Base-by-base conservation (phyloP, 23 red algal species). In the Gracilaria gracilis region DNA sequence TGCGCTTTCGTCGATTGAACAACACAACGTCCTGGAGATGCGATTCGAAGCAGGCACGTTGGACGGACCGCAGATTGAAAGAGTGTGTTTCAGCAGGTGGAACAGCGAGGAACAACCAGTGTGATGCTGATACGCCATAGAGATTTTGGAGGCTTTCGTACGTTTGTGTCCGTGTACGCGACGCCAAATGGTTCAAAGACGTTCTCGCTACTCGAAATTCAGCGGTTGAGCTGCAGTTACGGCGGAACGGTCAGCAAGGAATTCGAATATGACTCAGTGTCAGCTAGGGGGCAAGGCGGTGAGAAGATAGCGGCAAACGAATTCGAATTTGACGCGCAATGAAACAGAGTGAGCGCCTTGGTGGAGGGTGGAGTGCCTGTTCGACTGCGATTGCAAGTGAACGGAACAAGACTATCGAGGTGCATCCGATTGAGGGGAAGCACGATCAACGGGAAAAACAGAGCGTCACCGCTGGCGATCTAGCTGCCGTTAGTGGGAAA, bases 1-100 rank as follows among this genome's bases (percentile, higher is more conserved):
- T 11, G 67, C 75, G 20, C 25, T 86, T 36, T 46, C 38, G 40
- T 70, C 83, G 13, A 42, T 74, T 15, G 83, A 86, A 57, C 61
- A 67, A 31, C 61, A 86, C 32, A 46, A 86, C 39, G 69, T 75
- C 1, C 35, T 75, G 69, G 39, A 75, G 69, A 75, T 6, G 7
- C 5, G 13, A 36, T 25, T 15, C 36, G n/a, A 15, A 0, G 17
- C 9, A n/a, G 35, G n/a, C 19, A 46, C 39, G 29, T 75, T 75
- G 35, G 39, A 6, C 36, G 69, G 69, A 0, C 69, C 69, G 35
- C 69, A 75, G 69, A 46, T 75, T 1, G 7, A 46, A 2, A 36
- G 35, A 46, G 35, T 1, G 16, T 75, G 69, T 75, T 33, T 6
- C 11, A 46, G 29, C 69, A 44, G 36, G 39, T 47, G 37, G 35